These are phyloP conservation scores for Leccinum ponderosum DNA, from an alignment of 1,284 basidiomycete genomes.

Conservation along the genomic window DNA sequence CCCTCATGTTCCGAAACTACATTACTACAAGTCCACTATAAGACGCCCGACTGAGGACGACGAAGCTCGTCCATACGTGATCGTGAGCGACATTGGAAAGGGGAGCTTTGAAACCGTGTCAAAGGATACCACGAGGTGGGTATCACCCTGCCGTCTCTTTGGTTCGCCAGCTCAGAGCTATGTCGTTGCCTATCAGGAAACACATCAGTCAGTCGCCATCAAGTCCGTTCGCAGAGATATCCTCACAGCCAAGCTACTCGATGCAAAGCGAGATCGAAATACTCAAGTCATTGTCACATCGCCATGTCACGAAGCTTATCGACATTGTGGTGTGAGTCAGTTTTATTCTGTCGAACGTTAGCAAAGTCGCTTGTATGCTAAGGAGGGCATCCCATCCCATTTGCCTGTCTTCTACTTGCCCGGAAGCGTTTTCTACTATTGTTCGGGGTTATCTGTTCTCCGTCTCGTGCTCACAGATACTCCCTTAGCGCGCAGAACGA, in stretches of 20 bases:
- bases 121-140: constrained; percentile 87
- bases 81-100: constrained; percentile 73
- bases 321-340: constrained; percentile 77
- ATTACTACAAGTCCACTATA: constrained; percentile 17
- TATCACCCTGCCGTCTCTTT: constrained; percentile 11
- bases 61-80: constrained; percentile 70
- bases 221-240: constrained; percentile 93
- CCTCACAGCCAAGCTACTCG: constrained; percentile 90
- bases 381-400: neutral
- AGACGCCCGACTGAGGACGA: constrained; percentile 51
- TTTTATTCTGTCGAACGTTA: constrained; percentile 2
- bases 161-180: constrained; percentile 1
- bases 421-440: neutral
- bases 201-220: constrained; percentile 84
- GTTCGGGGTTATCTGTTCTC: neutral
- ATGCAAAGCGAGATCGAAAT: constrained; percentile 99
- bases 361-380: neutral
- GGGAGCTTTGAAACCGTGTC: constrained; percentile 96
- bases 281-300: constrained; percentile 90
- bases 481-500: constrained; percentile 77
- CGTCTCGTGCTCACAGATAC: constrained; percentile 13
- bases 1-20: no score
- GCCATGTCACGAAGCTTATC: constrained; percentile 90
- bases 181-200: constrained; percentile 52
- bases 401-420: neutral